phyloP scores from a whole-genome alignment of 345 rosid species.

The Lagerstroemia speciosa region DNA sequence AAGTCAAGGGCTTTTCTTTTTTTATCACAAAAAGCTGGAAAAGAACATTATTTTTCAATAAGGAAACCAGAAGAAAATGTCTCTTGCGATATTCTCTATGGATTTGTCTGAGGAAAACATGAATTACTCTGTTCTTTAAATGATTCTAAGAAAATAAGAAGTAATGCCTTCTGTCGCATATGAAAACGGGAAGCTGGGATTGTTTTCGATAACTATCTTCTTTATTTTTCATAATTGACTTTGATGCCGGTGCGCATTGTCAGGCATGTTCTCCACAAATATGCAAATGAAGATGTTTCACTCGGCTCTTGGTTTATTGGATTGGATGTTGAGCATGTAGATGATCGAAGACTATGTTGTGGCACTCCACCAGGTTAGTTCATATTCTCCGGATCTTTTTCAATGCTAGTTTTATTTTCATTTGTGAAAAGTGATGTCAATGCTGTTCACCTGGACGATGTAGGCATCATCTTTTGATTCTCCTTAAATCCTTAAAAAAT shows the following conservation, averaged over 20 bases:
- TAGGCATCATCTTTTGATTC: neutral
- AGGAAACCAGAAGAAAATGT: neutral
- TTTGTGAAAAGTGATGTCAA: too few relatives aligned
- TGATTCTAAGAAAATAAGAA: neutral
- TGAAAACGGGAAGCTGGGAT: neutral
- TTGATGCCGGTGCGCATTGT: conserved; percentile 6
- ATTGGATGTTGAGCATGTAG: conserved; percentile 88
- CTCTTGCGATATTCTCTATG: too few relatives aligned
- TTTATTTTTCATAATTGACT: neutral
- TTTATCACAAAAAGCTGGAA: neutral
- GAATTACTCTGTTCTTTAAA: neutral
- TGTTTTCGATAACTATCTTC: neutral
- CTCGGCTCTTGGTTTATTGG: conserved; percentile 97
- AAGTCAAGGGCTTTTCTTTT: neutral
- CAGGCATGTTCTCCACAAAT: conserved; percentile 85
- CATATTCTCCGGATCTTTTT: neutral
- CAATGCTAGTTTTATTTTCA: too few relatives aligned
- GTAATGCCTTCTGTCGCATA: neutral
- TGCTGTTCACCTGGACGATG: neutral
- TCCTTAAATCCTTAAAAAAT: neutral
- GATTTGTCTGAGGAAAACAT: too few relatives aligned
- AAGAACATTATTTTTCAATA: neutral
- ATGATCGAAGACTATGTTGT: conserved; percentile 94
- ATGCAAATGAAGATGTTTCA: conserved; percentile 88
- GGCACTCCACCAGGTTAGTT: conserved; percentile 87